Percentiles rank a stretch among this genome's conserved stretches.
Conservation (phyloP, 2,329 filamentous ascomycete species). For the Ophiocordyceps robertsii region DNA sequence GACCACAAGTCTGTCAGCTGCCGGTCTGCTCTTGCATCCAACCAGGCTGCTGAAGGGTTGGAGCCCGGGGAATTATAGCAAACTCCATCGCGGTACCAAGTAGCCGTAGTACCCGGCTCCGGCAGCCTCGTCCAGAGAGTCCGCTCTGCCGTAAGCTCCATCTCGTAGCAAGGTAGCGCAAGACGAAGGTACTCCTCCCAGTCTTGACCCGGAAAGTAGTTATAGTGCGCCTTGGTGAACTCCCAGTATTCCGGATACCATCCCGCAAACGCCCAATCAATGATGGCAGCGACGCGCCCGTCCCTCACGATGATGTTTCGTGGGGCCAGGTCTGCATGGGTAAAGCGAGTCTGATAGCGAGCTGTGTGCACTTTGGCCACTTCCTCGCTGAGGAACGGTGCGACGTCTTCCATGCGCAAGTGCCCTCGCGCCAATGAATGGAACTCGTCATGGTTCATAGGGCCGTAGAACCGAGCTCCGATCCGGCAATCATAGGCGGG, state of each 20-base stretch:
- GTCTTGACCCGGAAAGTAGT: constrained; percentile 4
- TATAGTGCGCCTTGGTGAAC: constrained; percentile 12
- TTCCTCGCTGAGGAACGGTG: constrained; percentile 9
- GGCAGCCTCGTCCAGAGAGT: constrained; percentile 9
- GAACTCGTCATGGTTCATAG: constrained; percentile 12
- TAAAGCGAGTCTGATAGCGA: constrained; percentile 10
- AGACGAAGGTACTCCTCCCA: constrained; percentile 9
- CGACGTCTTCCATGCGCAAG: constrained; percentile 10
- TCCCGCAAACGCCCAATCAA: constrained; percentile 20
- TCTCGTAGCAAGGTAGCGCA: constrained; percentile 10
- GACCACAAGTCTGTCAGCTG: constrained; percentile 9
- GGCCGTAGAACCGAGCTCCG: constrained; percentile 12
- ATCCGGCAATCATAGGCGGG: constrained; percentile 12
- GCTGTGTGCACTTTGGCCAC: constrained; percentile 10
- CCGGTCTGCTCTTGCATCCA: constrained; percentile 8
- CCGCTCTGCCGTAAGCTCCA: constrained; percentile 11
- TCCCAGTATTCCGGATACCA: constrained; percentile 22
- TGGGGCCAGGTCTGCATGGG: constrained; percentile 12
- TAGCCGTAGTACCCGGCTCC: constrained; percentile 8
- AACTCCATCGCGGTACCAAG: constrained; percentile 4
- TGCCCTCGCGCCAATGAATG: constrained; percentile 10
- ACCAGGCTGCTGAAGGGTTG: constrained; percentile 9
- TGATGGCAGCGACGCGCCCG: constrained; percentile 13
- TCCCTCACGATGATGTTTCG: constrained; percentile 14
- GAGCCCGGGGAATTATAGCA: constrained; percentile 5